Percentiles rank a stretch among this genome's conserved stretches.
phyloP scores from a whole-genome alignment of 2,329 filamentous ascomycete species.

The Ambrosiella beaveri region DNA sequence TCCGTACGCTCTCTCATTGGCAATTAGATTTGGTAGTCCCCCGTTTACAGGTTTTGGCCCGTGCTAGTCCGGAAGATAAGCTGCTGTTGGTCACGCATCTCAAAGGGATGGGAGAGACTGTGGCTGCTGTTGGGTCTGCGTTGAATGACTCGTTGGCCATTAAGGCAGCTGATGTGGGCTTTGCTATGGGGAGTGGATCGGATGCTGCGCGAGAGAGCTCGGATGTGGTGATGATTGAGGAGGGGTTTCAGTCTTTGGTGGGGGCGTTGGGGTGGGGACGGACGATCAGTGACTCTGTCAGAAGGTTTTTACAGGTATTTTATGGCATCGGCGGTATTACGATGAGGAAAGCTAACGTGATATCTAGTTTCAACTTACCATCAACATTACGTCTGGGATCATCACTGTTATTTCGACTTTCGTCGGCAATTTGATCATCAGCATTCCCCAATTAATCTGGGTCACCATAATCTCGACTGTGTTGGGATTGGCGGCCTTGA shows the following conservation, averaged over 20 bases:
- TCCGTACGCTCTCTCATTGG: constrained; percentile 37
- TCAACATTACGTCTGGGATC: constrained; percentile 43
- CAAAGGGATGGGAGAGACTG: constrained; percentile 47
- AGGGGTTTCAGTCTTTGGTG: constrained; percentile 46
- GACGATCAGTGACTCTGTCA: constrained; percentile 44
- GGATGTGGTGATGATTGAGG: constrained; percentile 44
- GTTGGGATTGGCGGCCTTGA: constrained; percentile 35
- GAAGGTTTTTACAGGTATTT: constrained; percentile 42
- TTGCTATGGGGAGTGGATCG: constrained; percentile 50
- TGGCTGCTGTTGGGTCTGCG: constrained; percentile 49
- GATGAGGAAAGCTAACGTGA: not conserved
- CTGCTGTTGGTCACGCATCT: constrained; percentile 45
- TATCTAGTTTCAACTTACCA: constrained; percentile 37
- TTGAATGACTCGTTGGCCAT: constrained; percentile 50
- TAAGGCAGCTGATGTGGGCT: constrained; percentile 49
- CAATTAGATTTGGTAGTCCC: constrained; percentile 35
- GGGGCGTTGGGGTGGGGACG: constrained; percentile 45
- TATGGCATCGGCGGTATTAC: not conserved
- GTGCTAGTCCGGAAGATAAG: constrained; percentile 55
- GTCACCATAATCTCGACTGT: constrained; percentile 46
- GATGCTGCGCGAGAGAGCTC: constrained; percentile 47
- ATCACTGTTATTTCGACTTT: constrained; percentile 40
- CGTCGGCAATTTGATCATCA: constrained; percentile 34
- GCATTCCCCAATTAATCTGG: constrained; percentile 41
- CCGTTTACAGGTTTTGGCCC: constrained; percentile 48